phyloP scores from a whole-genome alignment of 257 asterid genomes.

The Fraxinus excelsior region DNA sequence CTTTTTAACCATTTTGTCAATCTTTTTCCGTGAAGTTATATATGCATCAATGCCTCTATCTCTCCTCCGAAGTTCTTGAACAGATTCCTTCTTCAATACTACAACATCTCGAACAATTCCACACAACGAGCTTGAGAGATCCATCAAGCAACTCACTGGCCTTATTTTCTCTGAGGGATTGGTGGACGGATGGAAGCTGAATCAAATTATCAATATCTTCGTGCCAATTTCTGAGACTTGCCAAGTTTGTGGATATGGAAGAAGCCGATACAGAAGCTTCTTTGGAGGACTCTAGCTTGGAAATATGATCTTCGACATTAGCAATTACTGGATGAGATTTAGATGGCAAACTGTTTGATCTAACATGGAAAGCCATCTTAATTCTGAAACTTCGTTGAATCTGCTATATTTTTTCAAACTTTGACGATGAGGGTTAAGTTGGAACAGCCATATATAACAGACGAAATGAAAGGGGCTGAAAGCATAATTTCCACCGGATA shows the following conservation, averaged over 20 bases:
- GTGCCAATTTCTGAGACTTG: slow-evolving; percentile 24
- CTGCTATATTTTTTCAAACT: too few species aligned
- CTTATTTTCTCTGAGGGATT: slow-evolving; percentile 6
- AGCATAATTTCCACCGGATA: too few species aligned
- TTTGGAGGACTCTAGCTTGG: slow-evolving; percentile 20
- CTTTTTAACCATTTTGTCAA: slow-evolving; percentile 24
- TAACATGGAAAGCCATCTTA: slow-evolving; percentile 15
- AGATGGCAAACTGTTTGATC: slow-evolving; percentile 36
- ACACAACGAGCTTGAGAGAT: slow-evolving; percentile 31
- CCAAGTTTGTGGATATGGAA: slow-evolving; percentile 14
- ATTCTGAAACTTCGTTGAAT: too few species aligned
- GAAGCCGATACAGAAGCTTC: neutral
- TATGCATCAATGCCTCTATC: slow-evolving; percentile 18
- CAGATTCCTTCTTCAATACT: slow-evolving; percentile 24
- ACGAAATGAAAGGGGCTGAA: too few species aligned
- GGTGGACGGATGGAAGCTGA: slow-evolving; percentile 32
- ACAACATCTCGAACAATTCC: slow-evolving; percentile 21
- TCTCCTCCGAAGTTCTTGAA: slow-evolving; percentile 29
- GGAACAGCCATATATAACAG: too few species aligned
- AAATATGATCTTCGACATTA: slow-evolving; percentile 22
- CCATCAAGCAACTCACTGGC: slow-evolving; percentile 28
- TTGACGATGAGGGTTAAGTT: too few species aligned
- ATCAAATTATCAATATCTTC: slow-evolving; percentile 30
- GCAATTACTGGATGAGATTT: slow-evolving; percentile 23
- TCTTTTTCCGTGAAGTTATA: slow-evolving; percentile 21